A percentile compares a stretch with the other conserved stretches of the same genome.
Evolutionary conservation across 2,329 filamentous ascomycete species (phyloP).

Genomic region (Colletotrichum sojae): DNA sequence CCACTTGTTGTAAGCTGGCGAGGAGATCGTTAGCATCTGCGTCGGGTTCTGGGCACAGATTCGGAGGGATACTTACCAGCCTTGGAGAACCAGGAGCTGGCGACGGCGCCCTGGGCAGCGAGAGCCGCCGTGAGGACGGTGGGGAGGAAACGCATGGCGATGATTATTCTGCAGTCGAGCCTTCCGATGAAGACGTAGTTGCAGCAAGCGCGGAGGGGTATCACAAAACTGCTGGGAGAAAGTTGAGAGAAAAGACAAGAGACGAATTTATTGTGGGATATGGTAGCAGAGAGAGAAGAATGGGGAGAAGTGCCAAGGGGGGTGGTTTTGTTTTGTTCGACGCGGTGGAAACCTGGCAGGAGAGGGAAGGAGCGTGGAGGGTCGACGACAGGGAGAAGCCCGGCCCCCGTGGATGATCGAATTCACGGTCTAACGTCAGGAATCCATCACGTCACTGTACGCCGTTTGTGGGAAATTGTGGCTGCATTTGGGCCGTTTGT

Average conservation of each 20-base stretch:
- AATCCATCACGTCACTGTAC: constrained; percentile 43
- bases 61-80: constrained; percentile 72
- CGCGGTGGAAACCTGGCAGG: constrained; percentile 7
- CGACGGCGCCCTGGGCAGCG: constrained; percentile 77
- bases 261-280: constrained; percentile 28
- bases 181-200: constrained; percentile 36
- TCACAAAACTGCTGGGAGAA: constrained; percentile 35
- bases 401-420: constrained; percentile 21
- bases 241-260: constrained; percentile 36
- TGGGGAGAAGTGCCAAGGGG: constrained; percentile 29
- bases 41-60: not conserved
- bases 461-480: constrained; percentile 37
- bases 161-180: constrained; percentile 46
- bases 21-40: constrained; percentile 11
- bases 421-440: constrained; percentile 30
- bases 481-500: constrained; percentile 36
- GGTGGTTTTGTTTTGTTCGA: constrained; percentile 42
- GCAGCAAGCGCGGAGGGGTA: constrained; percentile 18
- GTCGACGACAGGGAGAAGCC: constrained; percentile 36
- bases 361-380: not conserved
- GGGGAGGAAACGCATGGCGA: constrained; percentile 81
- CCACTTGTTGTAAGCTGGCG: constrained; percentile 96
- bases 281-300: constrained; percentile 14
- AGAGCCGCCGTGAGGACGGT: constrained; percentile 79
- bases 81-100: constrained; percentile 89